Evolutionary conservation across 2,329 filamentous ascomycete genomes (phyloP).

Genomic region (Juglanconis juglandina): DNA sequence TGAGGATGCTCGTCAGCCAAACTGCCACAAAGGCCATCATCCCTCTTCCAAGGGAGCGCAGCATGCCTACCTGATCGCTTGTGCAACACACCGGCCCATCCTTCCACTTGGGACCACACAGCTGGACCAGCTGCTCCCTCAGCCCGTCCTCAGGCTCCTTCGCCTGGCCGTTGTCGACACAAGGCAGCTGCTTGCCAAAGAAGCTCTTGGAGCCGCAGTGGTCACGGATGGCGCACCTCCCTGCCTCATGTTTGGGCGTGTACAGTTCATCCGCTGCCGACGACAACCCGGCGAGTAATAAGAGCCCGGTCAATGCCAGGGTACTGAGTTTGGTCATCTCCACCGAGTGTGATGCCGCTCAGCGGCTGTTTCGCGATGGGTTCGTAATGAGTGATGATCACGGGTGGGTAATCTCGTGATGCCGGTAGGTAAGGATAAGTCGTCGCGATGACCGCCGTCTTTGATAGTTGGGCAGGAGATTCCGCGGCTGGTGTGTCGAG

Average conservation of each 20-base stretch:
- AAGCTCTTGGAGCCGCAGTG: constrained; percentile 88
- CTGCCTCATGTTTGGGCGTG: constrained; percentile 73
- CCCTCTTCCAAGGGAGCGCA: not conserved
- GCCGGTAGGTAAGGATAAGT: not conserved
- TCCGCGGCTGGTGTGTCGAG: too few species aligned
- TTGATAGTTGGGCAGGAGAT: not conserved
- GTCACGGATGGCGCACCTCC: constrained; percentile 84
- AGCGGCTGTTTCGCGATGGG: constrained; percentile 6
- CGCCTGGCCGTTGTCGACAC: constrained; percentile 84
- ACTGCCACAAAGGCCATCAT: too few species aligned
- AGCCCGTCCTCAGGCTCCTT: constrained; percentile 68
- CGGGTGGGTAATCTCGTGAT: not conserved
- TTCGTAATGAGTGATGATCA: not conserved
- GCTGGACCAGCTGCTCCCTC: constrained; percentile 72
- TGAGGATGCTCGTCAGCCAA: not conserved
- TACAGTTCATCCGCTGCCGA: constrained; percentile 25
- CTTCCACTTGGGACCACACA: constrained; percentile 87
- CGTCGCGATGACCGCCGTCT: not conserved
- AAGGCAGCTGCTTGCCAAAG: constrained; percentile 87
- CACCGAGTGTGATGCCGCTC: constrained; percentile 11
- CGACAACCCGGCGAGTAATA: constrained; percentile 32
- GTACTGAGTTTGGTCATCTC: constrained; percentile 36
- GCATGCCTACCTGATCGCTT: constrained; percentile 64
- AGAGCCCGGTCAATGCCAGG: constrained; percentile 31
- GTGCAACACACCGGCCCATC: constrained; percentile 82